Base-by-base conservation (phyloP, 352 stramenopile species). In the Achlya hypogyna region DNA sequence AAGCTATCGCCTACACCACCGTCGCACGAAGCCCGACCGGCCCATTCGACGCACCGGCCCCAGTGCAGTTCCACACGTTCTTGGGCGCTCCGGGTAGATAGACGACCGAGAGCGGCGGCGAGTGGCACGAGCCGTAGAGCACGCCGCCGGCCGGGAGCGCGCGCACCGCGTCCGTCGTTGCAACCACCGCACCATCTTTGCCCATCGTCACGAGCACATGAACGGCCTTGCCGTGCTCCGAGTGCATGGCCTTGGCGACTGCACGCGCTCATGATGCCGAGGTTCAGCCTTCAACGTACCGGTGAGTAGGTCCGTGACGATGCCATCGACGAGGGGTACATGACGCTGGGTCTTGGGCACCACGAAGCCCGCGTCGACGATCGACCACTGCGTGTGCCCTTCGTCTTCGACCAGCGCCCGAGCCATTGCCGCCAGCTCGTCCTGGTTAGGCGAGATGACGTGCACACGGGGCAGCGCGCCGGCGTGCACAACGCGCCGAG, bases 191-290 rank as follows among this genome's bases (percentile, higher is more conserved):
- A 1, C 87, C 87, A 51, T 89, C 74, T 60, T 85, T 84, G 42
- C 87, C 87, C 23, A 94, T 66, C 10, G 87, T 95, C 9, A 93
- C 82, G 43, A 93, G 71, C 32, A 94, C 74, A 47, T 91, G 79
- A 67, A 85, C 88, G 20, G 76, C 53, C 28, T 69, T 81, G 20
- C 53, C 71, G 58, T 89, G 73, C 12, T 75, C 66, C 38, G 70
- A 69, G 53, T 79, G 80, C 82, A 92, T 92, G 12, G 59, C 32
- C 5, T 5, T 20, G 31, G 4, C 27, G 23, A 49, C 51, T 43
- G 58, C 32, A 18, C 5, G 51, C 5, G 62, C 20, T 35, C 64
- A 42, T 25, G 20, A 45, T 23, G n/a, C n/a, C 40, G 49, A 18
- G 38, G 51, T 51, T n/a, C 38, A 5, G 10, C 47, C 35, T 45